These are phyloP conservation scores for Botryotinia calthae DNA, from an alignment of 2,329 filamentous ascomycete species.

Conservation along the genomic window DNA sequence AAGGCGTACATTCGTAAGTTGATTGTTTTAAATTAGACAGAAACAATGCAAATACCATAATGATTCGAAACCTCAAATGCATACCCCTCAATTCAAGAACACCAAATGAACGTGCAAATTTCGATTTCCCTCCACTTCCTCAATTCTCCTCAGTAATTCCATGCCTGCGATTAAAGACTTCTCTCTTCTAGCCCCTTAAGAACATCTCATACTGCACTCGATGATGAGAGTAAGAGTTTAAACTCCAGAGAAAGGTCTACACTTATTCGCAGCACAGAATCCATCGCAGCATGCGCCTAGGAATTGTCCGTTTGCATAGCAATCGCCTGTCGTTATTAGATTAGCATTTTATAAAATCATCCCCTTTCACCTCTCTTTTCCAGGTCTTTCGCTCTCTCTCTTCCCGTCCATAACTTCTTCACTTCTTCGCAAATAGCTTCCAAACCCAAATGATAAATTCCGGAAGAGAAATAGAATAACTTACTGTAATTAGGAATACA, in stretches of 20 bases:
- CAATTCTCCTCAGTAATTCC: background rate
- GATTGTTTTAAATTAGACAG: background rate
- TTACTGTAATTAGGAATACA: slow-evolving; percentile 18
- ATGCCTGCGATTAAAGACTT: background rate
- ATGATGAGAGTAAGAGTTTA: background rate
- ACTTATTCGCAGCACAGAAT: slow-evolving; percentile 17
- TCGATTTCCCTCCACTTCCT: rapidly evolving
- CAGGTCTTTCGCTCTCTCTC: background rate
- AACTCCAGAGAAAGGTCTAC: slow-evolving; percentile 14
- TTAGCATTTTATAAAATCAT: background rate
- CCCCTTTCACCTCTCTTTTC: background rate
- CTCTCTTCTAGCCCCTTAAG: background rate
- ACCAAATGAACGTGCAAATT: background rate
- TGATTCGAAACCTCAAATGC: background rate
- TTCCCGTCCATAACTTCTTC: rapidly evolving
- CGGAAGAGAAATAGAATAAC: background rate
- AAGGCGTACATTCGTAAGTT: too few relatives aligned
- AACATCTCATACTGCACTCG: rapidly evolving
- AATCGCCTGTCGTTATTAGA: background rate
- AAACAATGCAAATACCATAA: background rate
- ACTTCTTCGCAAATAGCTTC: background rate
- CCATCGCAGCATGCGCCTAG: slow-evolving; percentile 17
- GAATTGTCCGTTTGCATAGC: slow-evolving; percentile 8
- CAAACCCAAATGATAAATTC: background rate
- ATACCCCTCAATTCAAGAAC: background rate